Percentiles rank a stretch among this genome's conserved stretches.
Evolutionary conservation across 2,329 filamentous ascomycete species (phyloP).

Genomic region (Talaromyces sp.): DNA sequence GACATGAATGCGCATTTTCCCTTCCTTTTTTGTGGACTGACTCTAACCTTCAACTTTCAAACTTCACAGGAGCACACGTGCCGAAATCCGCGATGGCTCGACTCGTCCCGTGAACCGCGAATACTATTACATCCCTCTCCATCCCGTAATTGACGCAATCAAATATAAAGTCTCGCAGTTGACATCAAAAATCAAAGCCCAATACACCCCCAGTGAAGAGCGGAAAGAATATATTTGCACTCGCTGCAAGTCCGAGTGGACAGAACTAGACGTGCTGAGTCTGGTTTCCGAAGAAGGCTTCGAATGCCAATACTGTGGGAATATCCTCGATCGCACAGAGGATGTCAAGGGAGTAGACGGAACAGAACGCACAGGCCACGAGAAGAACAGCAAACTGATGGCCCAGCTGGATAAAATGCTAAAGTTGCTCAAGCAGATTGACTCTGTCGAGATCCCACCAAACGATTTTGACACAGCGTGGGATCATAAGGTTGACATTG

Average conservation of each 20-base stretch:
- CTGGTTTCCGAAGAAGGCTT: conserved; percentile 70
- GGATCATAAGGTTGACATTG: conserved; percentile 51
- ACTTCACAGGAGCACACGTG: conserved; percentile 64
- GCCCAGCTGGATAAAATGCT: conserved; percentile 51
- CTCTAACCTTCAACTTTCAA: conserved; percentile 3
- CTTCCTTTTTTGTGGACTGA: conserved; percentile 15
- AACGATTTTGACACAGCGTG: conserved; percentile 54
- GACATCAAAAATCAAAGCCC: conserved; percentile 83
- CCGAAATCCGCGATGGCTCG: conserved; percentile 78
- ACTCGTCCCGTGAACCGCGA: conserved; percentile 81
- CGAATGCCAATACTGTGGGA: conserved; percentile 76
- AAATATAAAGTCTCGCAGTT: conserved; percentile 91
- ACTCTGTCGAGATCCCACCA: conserved; percentile 49
- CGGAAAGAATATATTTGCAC: conserved; percentile 90
- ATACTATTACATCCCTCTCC: conserved; percentile 97
- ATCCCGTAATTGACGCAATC: conserved; percentile 90
- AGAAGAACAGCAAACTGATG: conserved; percentile 54
- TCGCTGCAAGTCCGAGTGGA: conserved; percentile 83
- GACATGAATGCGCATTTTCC: background rate
- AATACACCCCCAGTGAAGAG: conserved; percentile 77
- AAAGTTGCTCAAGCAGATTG: conserved; percentile 52
- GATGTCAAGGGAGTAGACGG: conserved; percentile 48
- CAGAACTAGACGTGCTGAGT: conserved; percentile 85
- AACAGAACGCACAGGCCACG: conserved; percentile 51
- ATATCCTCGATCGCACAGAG: conserved; percentile 48